Evolutionary conservation across 2,329 filamentous ascomycete genomes (phyloP).

Genomic region (Mariannaea sp.): DNA sequence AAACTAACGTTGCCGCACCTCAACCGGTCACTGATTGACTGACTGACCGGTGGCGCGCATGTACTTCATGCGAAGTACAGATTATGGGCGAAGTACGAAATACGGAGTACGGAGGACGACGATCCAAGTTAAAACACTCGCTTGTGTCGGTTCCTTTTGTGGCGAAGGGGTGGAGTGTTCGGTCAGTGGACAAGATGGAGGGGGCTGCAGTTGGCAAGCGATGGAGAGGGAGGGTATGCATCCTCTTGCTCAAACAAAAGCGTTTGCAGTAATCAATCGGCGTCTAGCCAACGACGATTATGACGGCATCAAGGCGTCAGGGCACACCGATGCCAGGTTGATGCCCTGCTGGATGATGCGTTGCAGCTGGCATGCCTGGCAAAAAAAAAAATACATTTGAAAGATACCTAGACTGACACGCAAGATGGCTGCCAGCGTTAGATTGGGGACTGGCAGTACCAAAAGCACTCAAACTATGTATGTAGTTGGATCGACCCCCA

Average conservation of each 20-base stretch:
- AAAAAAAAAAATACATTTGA: neutral
- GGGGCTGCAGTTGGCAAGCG: neutral
- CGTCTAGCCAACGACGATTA: neutral
- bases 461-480: constrained; percentile 14
- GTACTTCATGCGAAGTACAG: too few relatives aligned
- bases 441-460: too few relatives aligned
- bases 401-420: neutral
- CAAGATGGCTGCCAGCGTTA: constrained; percentile 4
- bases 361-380: neutral
- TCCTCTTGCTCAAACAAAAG: neutral
- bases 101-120: too few relatives aligned
- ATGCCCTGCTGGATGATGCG: constrained; percentile 10
- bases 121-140: neutral
- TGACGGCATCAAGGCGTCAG: neutral
- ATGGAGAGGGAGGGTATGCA: neutral
- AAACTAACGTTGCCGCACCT: too few relatives aligned
- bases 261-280: neutral
- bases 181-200: constrained; percentile 10
- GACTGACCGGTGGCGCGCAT: too few relatives aligned
- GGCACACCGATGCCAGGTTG: neutral
- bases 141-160: neutral
- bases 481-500: constrained; percentile 6
- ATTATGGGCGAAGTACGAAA: too few relatives aligned
- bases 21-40: too few relatives aligned
- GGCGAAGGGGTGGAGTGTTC: constrained; percentile 3